These are phyloP conservation scores for Ascochyta viciae-villosae DNA, from an alignment of 2,329 filamentous ascomycete genomes.

Conservation along the genomic window DNA sequence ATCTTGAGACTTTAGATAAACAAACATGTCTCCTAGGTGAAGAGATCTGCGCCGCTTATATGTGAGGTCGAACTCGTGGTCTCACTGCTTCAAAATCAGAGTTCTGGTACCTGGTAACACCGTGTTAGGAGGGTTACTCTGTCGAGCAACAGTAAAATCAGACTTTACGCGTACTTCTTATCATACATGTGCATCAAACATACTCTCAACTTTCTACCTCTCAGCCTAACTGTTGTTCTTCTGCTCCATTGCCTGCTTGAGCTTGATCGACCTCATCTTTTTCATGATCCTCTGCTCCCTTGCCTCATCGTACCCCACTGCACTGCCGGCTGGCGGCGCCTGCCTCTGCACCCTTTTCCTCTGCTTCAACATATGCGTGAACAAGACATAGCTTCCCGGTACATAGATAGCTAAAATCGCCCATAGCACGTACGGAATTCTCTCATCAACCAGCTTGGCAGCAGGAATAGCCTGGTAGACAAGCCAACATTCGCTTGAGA, in stretches of 20 bases:
- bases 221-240: neutral
- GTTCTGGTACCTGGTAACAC: no score
- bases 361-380: slow-evolving; percentile 95
- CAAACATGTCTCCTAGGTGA: no score
- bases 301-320: slow-evolving; percentile 11
- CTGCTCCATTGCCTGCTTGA: slow-evolving; percentile 3
- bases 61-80: neutral
- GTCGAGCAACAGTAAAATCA: no score
- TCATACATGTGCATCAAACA: neutral
- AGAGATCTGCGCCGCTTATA: neutral
- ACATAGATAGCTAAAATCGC: slow-evolving; percentile 77
- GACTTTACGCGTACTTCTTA: no score
- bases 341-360: slow-evolving; percentile 73
- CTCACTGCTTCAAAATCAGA: no score
- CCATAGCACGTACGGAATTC: slow-evolving; percentile 67
- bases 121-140: no score
- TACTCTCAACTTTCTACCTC: neutral
- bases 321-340: slow-evolving; percentile 15
- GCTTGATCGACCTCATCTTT: slow-evolving; percentile 6
- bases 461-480: slow-evolving; percentile 74
- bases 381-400: slow-evolving; percentile 82
- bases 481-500: slow-evolving; percentile 83
- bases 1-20: neutral
- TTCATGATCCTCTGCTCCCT: slow-evolving; percentile 10
- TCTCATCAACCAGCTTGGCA: slow-evolving; percentile 58